Evolutionary conservation across 2,329 filamentous ascomycete genomes (phyloP), one percentile per base, ranked within the genome.

Genomic region (Cercospora zeina): DNA sequence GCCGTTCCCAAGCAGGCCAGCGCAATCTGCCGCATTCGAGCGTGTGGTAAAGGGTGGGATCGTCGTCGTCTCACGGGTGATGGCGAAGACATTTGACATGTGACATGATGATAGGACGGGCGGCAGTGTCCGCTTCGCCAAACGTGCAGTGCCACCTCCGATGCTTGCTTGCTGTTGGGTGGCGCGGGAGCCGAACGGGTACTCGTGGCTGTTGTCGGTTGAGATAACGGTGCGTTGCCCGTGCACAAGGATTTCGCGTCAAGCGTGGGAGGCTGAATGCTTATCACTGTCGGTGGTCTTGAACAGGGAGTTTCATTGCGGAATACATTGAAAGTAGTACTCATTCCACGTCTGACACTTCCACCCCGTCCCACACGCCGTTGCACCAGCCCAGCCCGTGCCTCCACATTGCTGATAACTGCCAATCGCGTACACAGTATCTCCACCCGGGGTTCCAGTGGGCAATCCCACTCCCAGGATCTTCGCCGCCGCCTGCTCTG

Each of bases 401-500:
- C 49, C 49, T 3, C 49, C 49, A 34, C 49, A 53, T 31, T 53
- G 49, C 49, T 53, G 49, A 34, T 53, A 53, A 19, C 13, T 53
- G 14, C 49, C 49, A 4, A 34, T 34, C 27, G 16, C 49, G 30
- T 13, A 47, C 1, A 47, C 42, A 13, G 42, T 53, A 14, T 34
- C 49, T 16, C 49, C 49, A 19, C 49, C 49, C 8, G 49, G 49
- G 4, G 49, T 34, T 5, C 49, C 31, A 34, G 14, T 34, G 19
- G 49, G 49, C 30, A 39, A 33, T 8, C 42, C 34, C 13, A 82
- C 68, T 16, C 78, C 79, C 16, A 84, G 68, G 63, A 83, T 83
- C 67, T 76, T 81, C 67, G 79, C 78, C 4, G 81, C 81, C 8
- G 86, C 86, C 45, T 82, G 81, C 77, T 89, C 87, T 16, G 86